Conservation (phyloP, 805 yeast species). For the Kodamaea kaohsiungensis region DNA sequence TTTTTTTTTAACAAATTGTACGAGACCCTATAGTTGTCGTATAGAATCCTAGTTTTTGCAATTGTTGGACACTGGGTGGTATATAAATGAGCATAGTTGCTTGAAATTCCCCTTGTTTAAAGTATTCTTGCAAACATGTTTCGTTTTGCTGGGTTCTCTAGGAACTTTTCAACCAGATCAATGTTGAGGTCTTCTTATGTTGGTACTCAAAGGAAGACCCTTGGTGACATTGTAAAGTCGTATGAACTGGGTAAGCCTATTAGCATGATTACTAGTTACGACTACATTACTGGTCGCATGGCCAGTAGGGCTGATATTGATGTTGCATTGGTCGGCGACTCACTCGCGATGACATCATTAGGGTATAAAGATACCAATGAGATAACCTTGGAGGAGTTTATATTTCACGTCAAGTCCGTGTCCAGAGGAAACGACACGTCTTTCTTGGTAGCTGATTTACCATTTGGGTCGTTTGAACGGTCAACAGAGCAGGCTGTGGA, state of each 20-base stretch:
- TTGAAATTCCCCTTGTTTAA: not conserved
- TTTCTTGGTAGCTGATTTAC: slow-evolving; percentile 79
- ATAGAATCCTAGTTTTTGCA: not conserved
- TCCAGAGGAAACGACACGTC: slow-evolving; percentile 66
- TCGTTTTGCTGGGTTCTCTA: not conserved
- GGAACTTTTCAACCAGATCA: slow-evolving; percentile 7
- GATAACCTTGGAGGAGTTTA: slow-evolving; percentile 74
- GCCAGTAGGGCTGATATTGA: slow-evolving; percentile 71
- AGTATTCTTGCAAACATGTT: not conserved
- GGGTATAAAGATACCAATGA: slow-evolving; percentile 80
- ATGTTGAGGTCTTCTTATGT: slow-evolving; percentile 12
- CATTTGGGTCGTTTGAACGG: slow-evolving; percentile 82
- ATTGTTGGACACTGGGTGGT: not conserved
- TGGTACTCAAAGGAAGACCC: slow-evolving; percentile 10
- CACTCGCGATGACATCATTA: slow-evolving; percentile 86
- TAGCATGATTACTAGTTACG: slow-evolving; percentile 79
- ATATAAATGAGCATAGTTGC: not conserved
- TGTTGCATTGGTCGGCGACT: slow-evolving; percentile 82
- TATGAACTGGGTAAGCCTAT: slow-evolving; percentile 26
- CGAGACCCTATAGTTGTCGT: not conserved
- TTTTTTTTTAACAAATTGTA: not conserved
- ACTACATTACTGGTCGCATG: slow-evolving; percentile 70
- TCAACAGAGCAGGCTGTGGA: slow-evolving; percentile 62
- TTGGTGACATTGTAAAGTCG: slow-evolving; percentile 12
- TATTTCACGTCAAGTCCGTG: slow-evolving; percentile 75